Evolutionary conservation across 169 alveolate genomes (phyloP).

Genomic region (Cryptosporidium ryanae): DNA sequence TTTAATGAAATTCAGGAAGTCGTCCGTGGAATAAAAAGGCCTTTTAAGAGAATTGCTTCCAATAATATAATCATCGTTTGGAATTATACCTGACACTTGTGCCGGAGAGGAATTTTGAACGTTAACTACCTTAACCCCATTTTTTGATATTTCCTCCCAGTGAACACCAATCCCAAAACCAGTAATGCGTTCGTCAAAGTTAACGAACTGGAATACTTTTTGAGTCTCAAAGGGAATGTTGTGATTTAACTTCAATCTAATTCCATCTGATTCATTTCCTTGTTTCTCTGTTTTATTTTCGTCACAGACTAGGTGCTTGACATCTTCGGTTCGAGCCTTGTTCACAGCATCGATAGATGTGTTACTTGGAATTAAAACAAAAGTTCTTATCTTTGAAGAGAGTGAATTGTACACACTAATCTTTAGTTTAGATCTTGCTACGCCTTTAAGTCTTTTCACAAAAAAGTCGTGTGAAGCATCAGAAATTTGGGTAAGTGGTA

Average conservation of each 20-base stretch:
- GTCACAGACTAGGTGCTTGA: not conserved
- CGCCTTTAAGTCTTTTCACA: conserved; percentile 38
- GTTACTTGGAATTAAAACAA: conserved; percentile 39
- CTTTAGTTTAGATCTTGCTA: conserved; percentile 20
- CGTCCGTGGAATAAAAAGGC: conserved; percentile 67
- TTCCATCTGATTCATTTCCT: not conserved
- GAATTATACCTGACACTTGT: conserved; percentile 13
- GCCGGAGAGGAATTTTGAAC: conserved; percentile 70
- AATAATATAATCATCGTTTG: conserved; percentile 54
- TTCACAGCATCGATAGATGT: not conserved
- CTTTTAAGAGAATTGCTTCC: conserved; percentile 38
- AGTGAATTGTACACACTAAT: conserved; percentile 43
- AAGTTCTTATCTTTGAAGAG: conserved; percentile 45
- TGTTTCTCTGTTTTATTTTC: not conserved
- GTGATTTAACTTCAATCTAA: not conserved
- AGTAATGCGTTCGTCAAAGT: conserved; percentile 10
- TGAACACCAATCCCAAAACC: conserved; percentile 62
- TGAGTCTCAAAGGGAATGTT: conserved; percentile 15
- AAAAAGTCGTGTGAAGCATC: conserved; percentile 71
- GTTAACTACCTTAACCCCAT: conserved; percentile 26
- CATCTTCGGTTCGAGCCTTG: not conserved
- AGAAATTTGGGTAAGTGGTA: conserved; percentile 60
- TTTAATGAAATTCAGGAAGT: conserved; percentile 36
- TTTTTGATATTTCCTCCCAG: conserved; percentile 58
- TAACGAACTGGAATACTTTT: conserved; percentile 34